phyloP scores from a whole-genome alignment of 805 yeast genomes.

The Myxozyma mucilagina region DNA sequence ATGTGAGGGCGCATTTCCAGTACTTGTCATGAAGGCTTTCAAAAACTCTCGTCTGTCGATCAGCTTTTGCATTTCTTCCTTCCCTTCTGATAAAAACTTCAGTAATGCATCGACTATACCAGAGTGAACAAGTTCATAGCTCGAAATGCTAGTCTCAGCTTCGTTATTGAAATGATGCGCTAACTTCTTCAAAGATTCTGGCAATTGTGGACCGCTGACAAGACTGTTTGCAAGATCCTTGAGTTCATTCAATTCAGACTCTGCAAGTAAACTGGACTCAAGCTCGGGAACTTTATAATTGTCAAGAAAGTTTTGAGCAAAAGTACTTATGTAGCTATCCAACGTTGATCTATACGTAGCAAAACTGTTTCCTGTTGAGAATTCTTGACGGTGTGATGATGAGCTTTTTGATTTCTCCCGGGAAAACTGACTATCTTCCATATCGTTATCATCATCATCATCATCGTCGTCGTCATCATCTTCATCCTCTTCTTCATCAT shows the following conservation, averaged over 20 bases:
- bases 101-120: conserved; percentile 55
- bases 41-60: conserved; percentile 46
- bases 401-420: conserved; percentile 4
- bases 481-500: conserved; percentile 32
- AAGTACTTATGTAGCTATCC: conserved; percentile 4
- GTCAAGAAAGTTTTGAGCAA: conserved; percentile 18
- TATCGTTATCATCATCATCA: no score
- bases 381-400: background rate
- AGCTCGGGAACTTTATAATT: conserved; percentile 3
- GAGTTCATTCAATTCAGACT: conserved; percentile 35
- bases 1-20: conserved; percentile 39
- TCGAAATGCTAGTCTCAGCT: conserved; percentile 49
- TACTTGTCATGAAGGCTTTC: conserved; percentile 36
- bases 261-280: conserved; percentile 34
- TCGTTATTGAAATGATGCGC: conserved; percentile 30
- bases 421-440: background rate
- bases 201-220: conserved; percentile 28
- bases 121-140: conserved; percentile 72
- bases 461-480: conserved; percentile 34
- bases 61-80: background rate
- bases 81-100: conserved; percentile 30
- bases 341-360: conserved; percentile 4
- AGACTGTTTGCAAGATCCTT: conserved; percentile 32
- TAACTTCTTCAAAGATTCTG: conserved; percentile 35
- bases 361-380: background rate